phyloP scores from a whole-genome alignment of 495 filamentous ascomycete genomes.

The Jackrogersella multiformis region DNA sequence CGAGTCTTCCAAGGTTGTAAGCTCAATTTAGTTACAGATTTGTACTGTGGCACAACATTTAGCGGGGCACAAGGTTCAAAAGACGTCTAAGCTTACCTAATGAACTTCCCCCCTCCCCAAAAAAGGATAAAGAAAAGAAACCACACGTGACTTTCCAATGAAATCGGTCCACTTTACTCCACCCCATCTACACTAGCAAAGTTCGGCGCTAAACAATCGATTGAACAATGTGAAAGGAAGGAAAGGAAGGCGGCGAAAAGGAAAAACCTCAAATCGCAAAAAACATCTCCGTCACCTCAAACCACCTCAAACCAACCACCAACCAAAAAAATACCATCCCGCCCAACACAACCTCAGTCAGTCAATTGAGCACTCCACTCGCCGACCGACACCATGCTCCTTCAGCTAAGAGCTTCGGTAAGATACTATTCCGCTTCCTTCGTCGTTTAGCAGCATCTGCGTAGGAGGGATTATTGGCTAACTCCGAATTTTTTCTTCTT shows the following conservation, averaged over 20 bases:
- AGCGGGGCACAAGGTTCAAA: too few relatives aligned
- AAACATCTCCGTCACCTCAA: slow-evolving; percentile 2
- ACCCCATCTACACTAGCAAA: slow-evolving; percentile 2
- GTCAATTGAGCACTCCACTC: slow-evolving; percentile 41
- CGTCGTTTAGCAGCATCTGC: not conserved
- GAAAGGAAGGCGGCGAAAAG: slow-evolving; percentile 21
- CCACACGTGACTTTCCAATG: slow-evolving; percentile 11
- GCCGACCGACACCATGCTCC: slow-evolving; percentile 45
- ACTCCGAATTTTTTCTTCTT: slow-evolving; percentile 33
- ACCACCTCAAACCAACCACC: slow-evolving; percentile 5
- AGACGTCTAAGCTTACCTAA: too few relatives aligned
- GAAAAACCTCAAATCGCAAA: slow-evolving; percentile 37
- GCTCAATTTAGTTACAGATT: too few relatives aligned
- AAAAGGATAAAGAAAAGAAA: too few relatives aligned
- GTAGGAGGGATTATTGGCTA: slow-evolving; percentile 23
- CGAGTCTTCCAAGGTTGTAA: too few relatives aligned
- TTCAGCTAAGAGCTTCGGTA: slow-evolving; percentile 42
- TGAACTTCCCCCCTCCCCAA: too few relatives aligned
- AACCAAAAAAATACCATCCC: slow-evolving; percentile 12
- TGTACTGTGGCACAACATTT: too few relatives aligned
- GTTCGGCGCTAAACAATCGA: slow-evolving; percentile 21
- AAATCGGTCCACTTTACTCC: slow-evolving; percentile 8
- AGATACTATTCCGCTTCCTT: slow-evolving; percentile 5
- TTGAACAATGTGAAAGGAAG: slow-evolving; percentile 8
- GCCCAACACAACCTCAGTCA: slow-evolving; percentile 16